Evolutionary conservation across 2,329 filamentous ascomycete species (phyloP).

Genomic region (Aspergillus sp.): DNA sequence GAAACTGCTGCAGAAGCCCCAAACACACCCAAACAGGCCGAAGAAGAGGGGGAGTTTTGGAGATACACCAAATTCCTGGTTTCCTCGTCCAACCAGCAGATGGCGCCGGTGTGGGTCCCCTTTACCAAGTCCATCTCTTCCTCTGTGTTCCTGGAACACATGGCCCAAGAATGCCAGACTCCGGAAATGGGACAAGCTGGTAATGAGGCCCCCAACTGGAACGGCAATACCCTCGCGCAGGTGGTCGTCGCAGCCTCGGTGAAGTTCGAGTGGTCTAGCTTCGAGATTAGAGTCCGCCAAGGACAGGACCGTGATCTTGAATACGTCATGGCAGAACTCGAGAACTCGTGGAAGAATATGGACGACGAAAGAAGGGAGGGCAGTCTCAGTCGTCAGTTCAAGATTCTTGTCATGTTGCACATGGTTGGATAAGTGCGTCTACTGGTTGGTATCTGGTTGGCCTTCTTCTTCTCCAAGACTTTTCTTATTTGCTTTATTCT

Average conservation of each 20-base stretch:
- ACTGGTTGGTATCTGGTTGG: background rate
- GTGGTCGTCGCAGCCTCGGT: slow-evolving; percentile 18
- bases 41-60: no score
- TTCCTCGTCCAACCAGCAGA: slow-evolving; percentile 9
- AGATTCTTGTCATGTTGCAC: slow-evolving; percentile 19
- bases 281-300: slow-evolving; percentile 18
- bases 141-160: slow-evolving; percentile 14
- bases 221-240: background rate
- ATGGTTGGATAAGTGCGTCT: slow-evolving; percentile 1
- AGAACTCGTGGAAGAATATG: slow-evolving; percentile 14
- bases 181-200: slow-evolving; percentile 11
- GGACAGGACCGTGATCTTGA: slow-evolving; percentile 17
- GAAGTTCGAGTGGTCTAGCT: slow-evolving; percentile 19
- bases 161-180: slow-evolving; percentile 14
- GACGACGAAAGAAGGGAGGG: background rate
- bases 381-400: slow-evolving; percentile 4
- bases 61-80: slow-evolving; percentile 17
- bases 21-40: no score
- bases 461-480: background rate
- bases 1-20: no score
- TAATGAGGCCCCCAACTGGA: slow-evolving; percentile 6
- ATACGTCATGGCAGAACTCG: slow-evolving; percentile 11
- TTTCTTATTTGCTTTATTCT: background rate
- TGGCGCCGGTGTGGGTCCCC: slow-evolving; percentile 18
- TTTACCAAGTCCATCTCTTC: slow-evolving; percentile 13